Evolutionary conservation across 345 rosid species (phyloP).

Genomic region (Boechera divaricarpa): DNA sequence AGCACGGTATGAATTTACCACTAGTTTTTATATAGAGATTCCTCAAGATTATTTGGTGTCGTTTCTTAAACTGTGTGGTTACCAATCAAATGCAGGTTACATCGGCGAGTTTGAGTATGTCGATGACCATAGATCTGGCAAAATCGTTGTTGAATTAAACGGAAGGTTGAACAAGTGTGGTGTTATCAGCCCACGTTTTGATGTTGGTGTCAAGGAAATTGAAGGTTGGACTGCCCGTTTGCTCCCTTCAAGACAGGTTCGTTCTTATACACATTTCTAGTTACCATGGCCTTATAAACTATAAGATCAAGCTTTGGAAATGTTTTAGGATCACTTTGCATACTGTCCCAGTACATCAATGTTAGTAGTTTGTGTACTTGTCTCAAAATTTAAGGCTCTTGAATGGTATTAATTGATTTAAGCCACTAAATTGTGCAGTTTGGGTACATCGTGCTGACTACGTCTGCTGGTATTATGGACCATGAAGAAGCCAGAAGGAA

Average conservation of each 20-base stretch:
- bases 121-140: slow-evolving; percentile 59
- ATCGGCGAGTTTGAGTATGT: slow-evolving; percentile 63
- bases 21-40: not conserved
- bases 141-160: slow-evolving; percentile 61
- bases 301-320: not conserved
- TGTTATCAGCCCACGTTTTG: slow-evolving; percentile 61
- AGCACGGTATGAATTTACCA: slow-evolving; percentile 32
- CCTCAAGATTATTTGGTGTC: not conserved
- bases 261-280: not conserved
- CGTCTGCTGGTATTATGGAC: slow-evolving; percentile 53
- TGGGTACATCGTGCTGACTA: slow-evolving; percentile 50
- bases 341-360: not conserved
- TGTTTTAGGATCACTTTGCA: not conserved
- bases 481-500: slow-evolving; percentile 55
- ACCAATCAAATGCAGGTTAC: slow-evolving; percentile 36
- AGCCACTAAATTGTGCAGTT: slow-evolving; percentile 33
- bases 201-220: slow-evolving; percentile 61
- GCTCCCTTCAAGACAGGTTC: slow-evolving; percentile 62
- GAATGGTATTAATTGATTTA: not conserved
- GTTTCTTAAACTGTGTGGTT: not conserved
- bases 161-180: slow-evolving; percentile 64
- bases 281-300: not conserved
- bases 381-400: not conserved
- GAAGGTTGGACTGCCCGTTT: slow-evolving; percentile 66
- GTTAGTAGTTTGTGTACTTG: not conserved